These are phyloP conservation scores for Borovskyia barvae DNA, from an alignment of 208 protist species.

Conservation along the genomic window DNA sequence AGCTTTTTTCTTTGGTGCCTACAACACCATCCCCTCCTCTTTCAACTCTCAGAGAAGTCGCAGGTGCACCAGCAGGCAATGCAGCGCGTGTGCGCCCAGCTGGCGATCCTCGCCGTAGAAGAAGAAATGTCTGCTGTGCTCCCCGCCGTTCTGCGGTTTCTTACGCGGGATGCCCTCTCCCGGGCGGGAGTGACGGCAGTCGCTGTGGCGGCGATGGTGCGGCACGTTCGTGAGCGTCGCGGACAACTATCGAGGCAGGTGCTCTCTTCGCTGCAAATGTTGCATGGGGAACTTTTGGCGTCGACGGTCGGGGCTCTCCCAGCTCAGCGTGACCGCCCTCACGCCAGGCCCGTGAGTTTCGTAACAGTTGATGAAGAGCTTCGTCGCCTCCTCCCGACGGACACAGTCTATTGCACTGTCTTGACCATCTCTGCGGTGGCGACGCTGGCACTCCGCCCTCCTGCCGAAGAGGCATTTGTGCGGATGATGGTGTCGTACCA, in stretches of 20 bases:
- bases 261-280: conserved; percentile 1
- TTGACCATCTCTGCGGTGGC: conserved; percentile 40
- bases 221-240: conserved; percentile 12
- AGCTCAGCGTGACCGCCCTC: too few relatives aligned
- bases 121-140: conserved; percentile 6
- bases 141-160: conserved; percentile 5
- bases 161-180: conserved; percentile 3
- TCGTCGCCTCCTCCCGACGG: conserved; percentile 13
- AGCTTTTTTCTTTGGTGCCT: conserved; percentile 55
- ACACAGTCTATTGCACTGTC: conserved; percentile 62
- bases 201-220: conserved; percentile 11
- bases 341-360: too few relatives aligned
- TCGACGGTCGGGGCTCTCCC: too few relatives aligned
- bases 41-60: conserved; percentile 2
- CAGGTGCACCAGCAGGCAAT: conserved; percentile 5
- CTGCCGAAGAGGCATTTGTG: conserved; percentile 52
- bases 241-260: neutral
- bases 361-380: too few relatives aligned
- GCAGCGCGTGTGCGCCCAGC: conserved; percentile 3
- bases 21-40: conserved; percentile 24
- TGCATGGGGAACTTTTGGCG: conserved; percentile 4
- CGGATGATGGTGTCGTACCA: conserved; percentile 81
- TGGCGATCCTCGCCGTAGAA: conserved; percentile 15
- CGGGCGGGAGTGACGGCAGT: neutral
- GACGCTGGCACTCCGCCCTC: conserved; percentile 26